These are phyloP conservation scores for Aspergillus taichungensis DNA, from an alignment of 495 filamentous ascomycete genomes.

Conservation along the genomic window DNA sequence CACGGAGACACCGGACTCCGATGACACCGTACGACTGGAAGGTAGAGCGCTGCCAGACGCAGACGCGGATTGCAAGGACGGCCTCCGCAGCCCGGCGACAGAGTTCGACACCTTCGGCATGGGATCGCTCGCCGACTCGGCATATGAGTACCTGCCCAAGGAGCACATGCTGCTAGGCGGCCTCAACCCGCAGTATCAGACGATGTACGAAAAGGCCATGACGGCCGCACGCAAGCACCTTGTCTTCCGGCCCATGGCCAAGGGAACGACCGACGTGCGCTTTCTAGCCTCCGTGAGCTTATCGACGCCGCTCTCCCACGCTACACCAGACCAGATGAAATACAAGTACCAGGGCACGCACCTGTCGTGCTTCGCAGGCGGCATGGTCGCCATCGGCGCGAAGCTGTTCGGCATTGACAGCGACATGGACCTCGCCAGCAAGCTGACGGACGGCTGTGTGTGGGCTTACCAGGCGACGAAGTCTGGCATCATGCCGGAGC, in stretches of 20 bases:
- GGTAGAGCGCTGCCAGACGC: background rate
- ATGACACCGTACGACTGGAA: background rate
- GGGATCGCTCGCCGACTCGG: conserved; percentile 80
- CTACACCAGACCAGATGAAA: conserved; percentile 22
- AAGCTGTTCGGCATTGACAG: conserved; percentile 72
- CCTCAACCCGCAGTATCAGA: conserved; percentile 66
- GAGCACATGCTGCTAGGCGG: conserved; percentile 70
- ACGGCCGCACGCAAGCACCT: conserved; percentile 66
- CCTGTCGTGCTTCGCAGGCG: conserved; percentile 83
- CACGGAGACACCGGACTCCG: too few relatives aligned
- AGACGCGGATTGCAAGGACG: conserved; percentile 19
- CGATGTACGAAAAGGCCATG: conserved; percentile 68
- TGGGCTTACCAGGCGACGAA: conserved; percentile 82
- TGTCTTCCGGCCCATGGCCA: conserved; percentile 78
- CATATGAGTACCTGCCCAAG: conserved; percentile 95
- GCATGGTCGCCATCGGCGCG: conserved; percentile 86
- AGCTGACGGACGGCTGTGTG: conserved; percentile 85
- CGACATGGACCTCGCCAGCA: conserved; percentile 74
- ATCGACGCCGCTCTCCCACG: conserved; percentile 13
- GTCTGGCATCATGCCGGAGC: conserved; percentile 88
- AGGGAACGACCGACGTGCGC: conserved; percentile 63
- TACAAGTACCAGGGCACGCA: conserved; percentile 60
- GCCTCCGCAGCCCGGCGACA: conserved; percentile 17
- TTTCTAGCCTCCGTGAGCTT: conserved; percentile 55
- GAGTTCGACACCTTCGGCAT: conserved; percentile 49